Conservation (phyloP, 2,329 filamentous ascomycete species). For the Cryphonectria nitschkei region DNA sequence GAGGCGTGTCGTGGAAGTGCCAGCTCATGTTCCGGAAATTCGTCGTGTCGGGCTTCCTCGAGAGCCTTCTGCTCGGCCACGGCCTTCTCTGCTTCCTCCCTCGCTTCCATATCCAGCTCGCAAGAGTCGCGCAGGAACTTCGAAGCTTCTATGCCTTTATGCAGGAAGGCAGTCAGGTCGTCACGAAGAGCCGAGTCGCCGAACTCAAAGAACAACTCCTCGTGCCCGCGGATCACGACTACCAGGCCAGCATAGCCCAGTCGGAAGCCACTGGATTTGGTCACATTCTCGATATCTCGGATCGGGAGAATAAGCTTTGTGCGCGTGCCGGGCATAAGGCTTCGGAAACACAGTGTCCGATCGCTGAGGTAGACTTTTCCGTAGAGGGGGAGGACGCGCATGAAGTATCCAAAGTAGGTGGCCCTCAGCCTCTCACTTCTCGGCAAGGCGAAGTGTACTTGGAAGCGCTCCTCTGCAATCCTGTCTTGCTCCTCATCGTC, state of each 20-base stretch:
- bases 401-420: constrained; percentile 90
- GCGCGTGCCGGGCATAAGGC: constrained; percentile 82
- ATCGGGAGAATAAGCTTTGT: constrained; percentile 92
- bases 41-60: constrained; percentile 69
- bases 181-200: constrained; percentile 76
- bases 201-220: constrained; percentile 97
- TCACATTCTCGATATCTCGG: constrained; percentile 87
- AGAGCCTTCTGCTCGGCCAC: constrained; percentile 81
- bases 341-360: constrained; percentile 88
- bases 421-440: constrained; percentile 81
- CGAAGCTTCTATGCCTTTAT: constrained; percentile 74
- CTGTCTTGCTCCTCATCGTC: constrained; percentile 58
- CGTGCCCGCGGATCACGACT: constrained; percentile 89
- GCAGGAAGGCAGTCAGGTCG: constrained; percentile 82
- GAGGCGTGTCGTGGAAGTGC: constrained; percentile 52
- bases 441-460: constrained; percentile 88
- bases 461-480: constrained; percentile 74
- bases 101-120: constrained; percentile 68
- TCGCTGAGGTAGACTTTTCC: constrained; percentile 96
- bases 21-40: constrained; percentile 55
- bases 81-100: constrained; percentile 72
- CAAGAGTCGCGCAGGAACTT: constrained; percentile 73
- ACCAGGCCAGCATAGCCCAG: constrained; percentile 90
- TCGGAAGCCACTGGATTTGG: constrained; percentile 93
- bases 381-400: constrained; percentile 87